Percentiles rank a stretch among this genome's conserved stretches.
Conservation (phyloP, 345 rosid genomes). For the Corchorus capsularis region DNA sequence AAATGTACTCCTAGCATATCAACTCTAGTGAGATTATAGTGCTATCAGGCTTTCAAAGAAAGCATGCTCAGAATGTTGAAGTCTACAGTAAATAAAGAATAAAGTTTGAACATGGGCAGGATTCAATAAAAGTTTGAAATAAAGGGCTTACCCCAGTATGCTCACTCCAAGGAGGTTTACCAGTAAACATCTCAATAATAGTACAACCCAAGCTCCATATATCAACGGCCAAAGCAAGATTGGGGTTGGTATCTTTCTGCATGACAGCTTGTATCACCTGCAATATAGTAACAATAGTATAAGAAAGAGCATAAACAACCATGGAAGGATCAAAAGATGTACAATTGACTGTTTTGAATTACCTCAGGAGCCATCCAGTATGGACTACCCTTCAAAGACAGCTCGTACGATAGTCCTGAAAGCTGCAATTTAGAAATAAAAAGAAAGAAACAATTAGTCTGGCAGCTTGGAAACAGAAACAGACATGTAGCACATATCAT, state of each 20-base stretch:
- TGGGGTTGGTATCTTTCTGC: slow-evolving; percentile 42
- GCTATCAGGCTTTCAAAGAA: background rate
- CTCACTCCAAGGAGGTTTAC: slow-evolving; percentile 76
- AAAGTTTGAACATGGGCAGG: background rate
- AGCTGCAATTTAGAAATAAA: slow-evolving; percentile 40
- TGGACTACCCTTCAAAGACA: slow-evolving; percentile 77
- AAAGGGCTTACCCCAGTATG: slow-evolving; percentile 58
- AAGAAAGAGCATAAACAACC: background rate
- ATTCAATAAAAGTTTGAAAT: background rate
- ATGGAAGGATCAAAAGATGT: background rate
- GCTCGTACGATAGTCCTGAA: slow-evolving; percentile 47
- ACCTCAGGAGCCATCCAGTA: slow-evolving; percentile 95
- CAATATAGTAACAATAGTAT: slow-evolving; percentile 15
- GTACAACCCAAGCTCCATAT: slow-evolving; percentile 83
- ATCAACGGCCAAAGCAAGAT: slow-evolving; percentile 73
- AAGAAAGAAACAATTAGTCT: slow-evolving; percentile 13
- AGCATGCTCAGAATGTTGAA: background rate
- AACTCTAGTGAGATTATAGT: background rate
- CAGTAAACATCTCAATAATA: slow-evolving; percentile 63
- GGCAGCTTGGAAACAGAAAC: slow-evolving; percentile 13
- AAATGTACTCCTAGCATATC: background rate
- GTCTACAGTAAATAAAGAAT: background rate
- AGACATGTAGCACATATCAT: slow-evolving; percentile 1
- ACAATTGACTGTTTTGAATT: slow-evolving; percentile 4
- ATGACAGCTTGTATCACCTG: slow-evolving; percentile 61